Percentiles rank a stretch among this genome's conserved stretches.
These are phyloP conservation scores for Nakazawaea siamensis DNA, from an alignment of 805 yeast genomes.

Conservation along the genomic window DNA sequence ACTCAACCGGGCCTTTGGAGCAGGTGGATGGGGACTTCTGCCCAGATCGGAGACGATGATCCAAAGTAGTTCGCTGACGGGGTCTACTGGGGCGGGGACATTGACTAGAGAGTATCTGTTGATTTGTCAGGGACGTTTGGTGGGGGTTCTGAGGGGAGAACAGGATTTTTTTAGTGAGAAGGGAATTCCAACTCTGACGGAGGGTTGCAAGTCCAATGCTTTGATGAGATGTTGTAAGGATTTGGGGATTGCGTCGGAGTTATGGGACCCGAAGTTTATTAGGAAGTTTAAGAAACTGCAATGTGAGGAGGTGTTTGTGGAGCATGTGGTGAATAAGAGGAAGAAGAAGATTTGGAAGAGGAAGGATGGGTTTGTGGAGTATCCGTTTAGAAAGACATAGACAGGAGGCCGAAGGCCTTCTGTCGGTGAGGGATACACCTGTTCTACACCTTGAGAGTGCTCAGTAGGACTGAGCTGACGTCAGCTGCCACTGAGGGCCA, in stretches of 20 bases:
- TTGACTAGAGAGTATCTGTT: conserved; percentile 89
- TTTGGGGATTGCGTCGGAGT: conserved; percentile 90
- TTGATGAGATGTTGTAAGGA: conserved; percentile 98
- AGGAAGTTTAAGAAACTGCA: conserved; percentile 50
- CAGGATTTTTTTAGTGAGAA: conserved; percentile 84
- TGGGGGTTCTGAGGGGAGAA: conserved; percentile 91
- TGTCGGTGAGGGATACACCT: too few species aligned
- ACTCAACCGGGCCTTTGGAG: conserved; percentile 87
- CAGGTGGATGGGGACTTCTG: conserved; percentile 98
- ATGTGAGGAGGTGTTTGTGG: conserved; percentile 82
- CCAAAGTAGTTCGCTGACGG: conserved; percentile 41
- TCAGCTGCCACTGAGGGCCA: too few species aligned
- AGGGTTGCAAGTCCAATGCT: conserved; percentile 95
- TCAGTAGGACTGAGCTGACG: too few species aligned
- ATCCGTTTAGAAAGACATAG: conserved; percentile 56
- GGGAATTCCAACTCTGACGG: conserved; percentile 91
- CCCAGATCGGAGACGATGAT: conserved; percentile 83
- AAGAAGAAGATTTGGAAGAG: conserved; percentile 92
- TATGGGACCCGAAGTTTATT: conserved; percentile 95
- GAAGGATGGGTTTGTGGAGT: conserved; percentile 72
- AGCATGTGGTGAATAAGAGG: conserved; percentile 71
- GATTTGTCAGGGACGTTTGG: conserved; percentile 79
- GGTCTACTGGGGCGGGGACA: too few species aligned
- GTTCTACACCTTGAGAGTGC: too few species aligned
- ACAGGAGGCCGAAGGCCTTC: too few species aligned